phyloP scores from a whole-genome alignment of 2,329 filamentous ascomycete species.

The Monilinia vaccinii-corymbosi region DNA sequence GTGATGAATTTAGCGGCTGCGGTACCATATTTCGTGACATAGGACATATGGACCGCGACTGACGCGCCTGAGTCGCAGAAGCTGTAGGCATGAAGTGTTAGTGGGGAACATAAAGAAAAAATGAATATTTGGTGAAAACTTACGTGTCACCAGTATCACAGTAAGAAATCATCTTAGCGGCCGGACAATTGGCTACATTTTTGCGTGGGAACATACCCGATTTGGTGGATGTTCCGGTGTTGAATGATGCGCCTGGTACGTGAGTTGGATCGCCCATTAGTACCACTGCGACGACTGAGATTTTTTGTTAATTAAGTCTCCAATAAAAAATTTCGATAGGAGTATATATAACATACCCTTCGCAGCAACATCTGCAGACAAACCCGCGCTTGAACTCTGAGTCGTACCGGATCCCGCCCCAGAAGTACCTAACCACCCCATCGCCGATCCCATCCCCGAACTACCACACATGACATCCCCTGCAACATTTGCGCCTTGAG shows the following conservation, averaged over 20 bases:
- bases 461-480: conserved; percentile 27
- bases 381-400: conserved; percentile 10
- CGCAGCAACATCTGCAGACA: background rate
- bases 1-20: conserved; percentile 5
- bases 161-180: background rate
- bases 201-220: conserved; percentile 24
- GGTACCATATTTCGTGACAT: background rate
- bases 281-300: conserved; percentile 26
- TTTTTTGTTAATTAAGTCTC: conserved; percentile 12
- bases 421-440: too few species aligned
- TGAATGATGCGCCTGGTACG: conserved; percentile 24
- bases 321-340: too few species aligned
- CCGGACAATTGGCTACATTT: conserved; percentile 6
- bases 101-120: background rate
- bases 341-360: background rate
- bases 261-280: conserved; percentile 32
- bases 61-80: conserved; percentile 3
- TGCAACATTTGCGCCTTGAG: conserved; percentile 26
- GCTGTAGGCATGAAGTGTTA: background rate
- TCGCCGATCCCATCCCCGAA: background rate
- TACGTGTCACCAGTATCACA: background rate
- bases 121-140: background rate
- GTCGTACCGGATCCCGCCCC: too few species aligned
- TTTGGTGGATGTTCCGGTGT: conserved; percentile 25
- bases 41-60: background rate